phyloP scores from a whole-genome alignment of 164 flowering plant species.

The Umbilicus rupestris region DNA sequence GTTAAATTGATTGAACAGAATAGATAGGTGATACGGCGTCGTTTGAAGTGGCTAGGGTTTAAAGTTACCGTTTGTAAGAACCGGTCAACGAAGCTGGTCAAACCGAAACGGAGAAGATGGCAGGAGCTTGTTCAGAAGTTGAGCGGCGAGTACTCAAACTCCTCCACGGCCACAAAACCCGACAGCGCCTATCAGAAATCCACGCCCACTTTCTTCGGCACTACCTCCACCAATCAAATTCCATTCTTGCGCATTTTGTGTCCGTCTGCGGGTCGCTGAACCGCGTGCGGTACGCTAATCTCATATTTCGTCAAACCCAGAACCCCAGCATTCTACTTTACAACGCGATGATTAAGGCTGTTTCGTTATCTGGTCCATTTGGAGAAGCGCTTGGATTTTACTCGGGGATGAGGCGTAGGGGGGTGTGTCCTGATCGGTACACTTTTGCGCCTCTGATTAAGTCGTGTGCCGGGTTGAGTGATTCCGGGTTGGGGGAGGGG shows the following conservation, averaged over 20 bases:
- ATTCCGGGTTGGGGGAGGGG: constrained; percentile 30
- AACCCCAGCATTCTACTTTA: constrained; percentile 58
- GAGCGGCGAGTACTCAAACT: constrained; percentile 59
- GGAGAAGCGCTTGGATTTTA: constrained; percentile 34
- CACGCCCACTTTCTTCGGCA: constrained; percentile 71
- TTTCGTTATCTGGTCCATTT: constrained; percentile 45
- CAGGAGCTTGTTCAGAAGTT: constrained; percentile 13
- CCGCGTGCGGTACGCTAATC: constrained; percentile 41
- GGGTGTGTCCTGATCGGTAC: constrained; percentile 60
- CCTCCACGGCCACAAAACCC: constrained; percentile 56
- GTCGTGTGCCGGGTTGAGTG: constrained; percentile 36
- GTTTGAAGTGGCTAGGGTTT: too few species aligned
- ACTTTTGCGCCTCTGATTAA: constrained; percentile 75
- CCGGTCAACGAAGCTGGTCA: too few species aligned
- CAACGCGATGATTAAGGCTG: constrained; percentile 75
- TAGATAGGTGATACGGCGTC: too few species aligned
- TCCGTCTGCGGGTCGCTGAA: constrained; percentile 41
- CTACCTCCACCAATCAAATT: constrained; percentile 60
- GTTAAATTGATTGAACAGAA: too few species aligned
- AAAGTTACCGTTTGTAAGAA: too few species aligned
- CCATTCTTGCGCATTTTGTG: constrained; percentile 67
- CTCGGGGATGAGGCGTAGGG: constrained; percentile 35
- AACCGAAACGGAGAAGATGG: not conserved
- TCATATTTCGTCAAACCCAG: constrained; percentile 36
- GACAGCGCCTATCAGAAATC: constrained; percentile 47